Conservation (phyloP, 2,329 filamentous ascomycete genomes). For the Pseudogymnoascus destructans region DNA sequence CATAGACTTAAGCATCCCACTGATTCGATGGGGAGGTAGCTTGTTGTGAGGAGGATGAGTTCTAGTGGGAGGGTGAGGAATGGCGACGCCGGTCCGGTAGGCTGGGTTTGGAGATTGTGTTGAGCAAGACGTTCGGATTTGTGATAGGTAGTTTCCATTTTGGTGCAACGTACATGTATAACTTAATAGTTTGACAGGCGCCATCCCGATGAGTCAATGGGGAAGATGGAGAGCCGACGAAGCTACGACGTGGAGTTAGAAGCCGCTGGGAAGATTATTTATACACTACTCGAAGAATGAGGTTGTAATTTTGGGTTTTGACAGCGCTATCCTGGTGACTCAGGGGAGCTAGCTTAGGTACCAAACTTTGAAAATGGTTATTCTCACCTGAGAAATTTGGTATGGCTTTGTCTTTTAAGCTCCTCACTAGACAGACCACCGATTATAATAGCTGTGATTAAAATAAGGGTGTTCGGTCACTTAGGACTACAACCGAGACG, state of each 20-base stretch:
- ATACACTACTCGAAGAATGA: not conserved
- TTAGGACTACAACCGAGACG: not conserved
- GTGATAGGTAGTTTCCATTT: not conserved
- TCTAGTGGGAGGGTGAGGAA: slow-evolving; percentile 13
- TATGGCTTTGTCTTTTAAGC: not conserved
- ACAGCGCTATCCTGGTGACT: not conserved
- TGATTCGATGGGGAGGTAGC: slow-evolving; percentile 11
- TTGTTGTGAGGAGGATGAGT: slow-evolving; percentile 11
- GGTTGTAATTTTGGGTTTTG: not conserved
- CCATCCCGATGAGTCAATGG: not conserved
- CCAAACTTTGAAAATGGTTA: not conserved
- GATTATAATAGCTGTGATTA: not conserved
- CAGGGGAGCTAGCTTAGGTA: not conserved
- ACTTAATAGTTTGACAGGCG: too few species aligned
- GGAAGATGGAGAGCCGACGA: not conserved
- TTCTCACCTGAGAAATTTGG: not conserved
- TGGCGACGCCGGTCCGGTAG: not conserved
- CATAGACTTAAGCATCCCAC: slow-evolving; percentile 9
- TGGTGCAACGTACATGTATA: too few species aligned
- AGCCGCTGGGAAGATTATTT: not conserved
- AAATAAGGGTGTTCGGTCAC: not conserved
- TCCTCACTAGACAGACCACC: not conserved
- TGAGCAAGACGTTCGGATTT: not conserved
- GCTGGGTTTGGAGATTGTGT: not conserved
- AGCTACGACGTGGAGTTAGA: not conserved